phyloP scores from a whole-genome alignment of 805 yeast genomes.

The Myxozyma vanderwaltii region DNA sequence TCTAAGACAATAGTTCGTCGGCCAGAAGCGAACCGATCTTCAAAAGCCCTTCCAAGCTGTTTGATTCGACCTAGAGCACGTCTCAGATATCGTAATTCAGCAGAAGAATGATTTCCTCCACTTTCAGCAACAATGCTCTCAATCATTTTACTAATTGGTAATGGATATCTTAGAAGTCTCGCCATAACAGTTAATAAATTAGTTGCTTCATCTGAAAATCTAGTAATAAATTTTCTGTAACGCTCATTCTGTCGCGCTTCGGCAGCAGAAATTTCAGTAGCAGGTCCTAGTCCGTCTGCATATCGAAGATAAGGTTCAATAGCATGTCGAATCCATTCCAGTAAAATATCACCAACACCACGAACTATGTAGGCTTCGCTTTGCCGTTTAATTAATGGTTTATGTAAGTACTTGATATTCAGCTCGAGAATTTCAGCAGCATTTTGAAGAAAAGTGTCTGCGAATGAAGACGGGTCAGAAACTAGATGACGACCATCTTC shows the following conservation, averaged over 20 bases:
- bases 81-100: conserved; percentile 43
- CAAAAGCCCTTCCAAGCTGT: conserved; percentile 58
- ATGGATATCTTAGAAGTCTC: conserved; percentile 58
- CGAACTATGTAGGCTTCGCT: conserved; percentile 65
- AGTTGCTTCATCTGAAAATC: not conserved
- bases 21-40: conserved; percentile 59
- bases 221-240: conserved; percentile 58
- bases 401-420: conserved; percentile 57
- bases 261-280: conserved; percentile 51
- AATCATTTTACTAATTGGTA: conserved; percentile 61
- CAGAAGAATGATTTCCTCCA: conserved; percentile 38
- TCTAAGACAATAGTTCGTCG: conserved; percentile 55
- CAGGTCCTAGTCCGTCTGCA: conserved; percentile 48
- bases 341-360: conserved; percentile 64
- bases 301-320: conserved; percentile 57
- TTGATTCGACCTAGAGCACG: conserved; percentile 60
- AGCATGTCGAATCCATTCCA: conserved; percentile 65
- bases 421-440: conserved; percentile 57
- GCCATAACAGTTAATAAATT: conserved; percentile 41
- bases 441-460: conserved; percentile 58
- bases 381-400: conserved; percentile 60
- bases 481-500: conserved; percentile 47
- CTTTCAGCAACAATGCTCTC: conserved; percentile 58
- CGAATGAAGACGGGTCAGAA: conserved; percentile 56
- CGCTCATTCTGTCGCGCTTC: conserved; percentile 46